A percentile compares a stretch with the other conserved stretches of the same genome.
Evolutionary conservation across 2,329 filamentous ascomycete species (phyloP).

Genomic region (Blastomyces gilchristii): DNA sequence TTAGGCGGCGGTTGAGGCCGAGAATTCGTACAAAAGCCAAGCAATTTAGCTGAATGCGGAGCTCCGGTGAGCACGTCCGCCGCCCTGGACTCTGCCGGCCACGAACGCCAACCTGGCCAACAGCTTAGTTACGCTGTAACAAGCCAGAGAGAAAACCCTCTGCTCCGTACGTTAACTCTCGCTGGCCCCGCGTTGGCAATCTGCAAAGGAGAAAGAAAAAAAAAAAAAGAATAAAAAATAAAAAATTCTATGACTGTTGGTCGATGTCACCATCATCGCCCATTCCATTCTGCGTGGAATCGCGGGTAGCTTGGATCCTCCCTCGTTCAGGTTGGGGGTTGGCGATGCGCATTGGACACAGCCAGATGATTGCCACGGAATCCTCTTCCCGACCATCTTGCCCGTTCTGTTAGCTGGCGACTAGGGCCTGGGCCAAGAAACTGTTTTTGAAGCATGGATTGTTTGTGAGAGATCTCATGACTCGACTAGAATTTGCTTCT

Average conservation of each 20-base stretch:
- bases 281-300: not conserved
- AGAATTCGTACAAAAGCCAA: not conserved
- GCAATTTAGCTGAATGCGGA: not conserved
- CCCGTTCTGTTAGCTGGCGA: not conserved
- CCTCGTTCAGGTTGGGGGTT: not conserved
- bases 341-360: not conserved
- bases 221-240: too few relatives aligned
- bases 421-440: not conserved
- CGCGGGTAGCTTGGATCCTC: not conserved
- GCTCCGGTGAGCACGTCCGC: slow-evolving; percentile 1
- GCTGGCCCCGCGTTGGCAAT: not conserved
- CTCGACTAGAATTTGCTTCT: too few relatives aligned
- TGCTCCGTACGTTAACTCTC: too few relatives aligned
- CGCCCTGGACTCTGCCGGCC: not conserved
- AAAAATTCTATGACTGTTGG: not conserved
- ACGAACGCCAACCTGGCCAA: too few relatives aligned
- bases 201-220: not conserved
- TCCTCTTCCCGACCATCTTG: not conserved
- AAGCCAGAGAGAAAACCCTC: too few relatives aligned
- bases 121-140: too few relatives aligned
- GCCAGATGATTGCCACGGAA: not conserved
- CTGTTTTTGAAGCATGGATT: not conserved
- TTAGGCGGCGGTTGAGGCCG: not conserved
- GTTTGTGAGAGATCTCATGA: too few relatives aligned
- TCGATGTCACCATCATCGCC: not conserved